Evolutionary conservation across 2,329 filamentous ascomycete genomes (phyloP).

Genomic region (Coniochaeta pulveracea): DNA sequence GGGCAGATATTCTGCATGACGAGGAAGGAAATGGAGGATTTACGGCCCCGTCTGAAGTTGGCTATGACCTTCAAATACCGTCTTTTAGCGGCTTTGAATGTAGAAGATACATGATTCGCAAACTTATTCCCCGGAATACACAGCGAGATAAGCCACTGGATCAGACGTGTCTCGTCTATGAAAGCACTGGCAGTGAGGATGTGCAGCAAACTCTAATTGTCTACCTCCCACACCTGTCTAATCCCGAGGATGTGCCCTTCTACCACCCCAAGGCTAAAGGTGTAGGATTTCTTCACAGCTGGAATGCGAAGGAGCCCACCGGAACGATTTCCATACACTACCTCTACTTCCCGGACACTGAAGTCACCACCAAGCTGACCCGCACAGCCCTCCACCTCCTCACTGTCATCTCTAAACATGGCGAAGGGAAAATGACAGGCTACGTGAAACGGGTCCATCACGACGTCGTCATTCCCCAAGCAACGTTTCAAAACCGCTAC

Average conservation of each 20-base stretch:
- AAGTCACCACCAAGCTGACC: conserved; percentile 34
- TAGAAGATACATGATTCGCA: conserved; percentile 59
- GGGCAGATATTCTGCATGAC: conserved; percentile 62
- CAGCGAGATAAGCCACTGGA: conserved; percentile 62
- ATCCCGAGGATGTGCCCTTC: conserved; percentile 59
- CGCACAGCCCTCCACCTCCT: conserved; percentile 61
- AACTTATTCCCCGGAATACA: conserved; percentile 71
- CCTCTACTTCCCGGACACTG: conserved; percentile 32
- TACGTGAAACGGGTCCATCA: conserved; percentile 78
- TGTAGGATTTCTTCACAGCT: conserved; percentile 67
- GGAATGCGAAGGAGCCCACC: conserved; percentile 27
- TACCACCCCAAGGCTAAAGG: conserved; percentile 74
- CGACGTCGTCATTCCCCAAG: conserved; percentile 68
- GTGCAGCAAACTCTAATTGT: conserved; percentile 47
- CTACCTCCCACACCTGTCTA: conserved; percentile 63
- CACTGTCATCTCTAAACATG: conserved; percentile 61
- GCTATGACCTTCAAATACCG: conserved; percentile 21
- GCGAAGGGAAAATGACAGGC: conserved; percentile 49
- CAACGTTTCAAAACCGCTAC: conserved; percentile 73
- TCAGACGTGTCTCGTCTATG: conserved; percentile 73
- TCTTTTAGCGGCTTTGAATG: conserved; percentile 34
- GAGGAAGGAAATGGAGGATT: conserved; percentile 21
- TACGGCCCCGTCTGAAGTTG: conserved; percentile 1
- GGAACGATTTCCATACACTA: conserved; percentile 52
- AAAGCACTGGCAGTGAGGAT: conserved; percentile 17